These are phyloP conservation scores for Hypoxylon rickii DNA, from an alignment of 495 filamentous ascomycete species.

Conservation along the genomic window DNA sequence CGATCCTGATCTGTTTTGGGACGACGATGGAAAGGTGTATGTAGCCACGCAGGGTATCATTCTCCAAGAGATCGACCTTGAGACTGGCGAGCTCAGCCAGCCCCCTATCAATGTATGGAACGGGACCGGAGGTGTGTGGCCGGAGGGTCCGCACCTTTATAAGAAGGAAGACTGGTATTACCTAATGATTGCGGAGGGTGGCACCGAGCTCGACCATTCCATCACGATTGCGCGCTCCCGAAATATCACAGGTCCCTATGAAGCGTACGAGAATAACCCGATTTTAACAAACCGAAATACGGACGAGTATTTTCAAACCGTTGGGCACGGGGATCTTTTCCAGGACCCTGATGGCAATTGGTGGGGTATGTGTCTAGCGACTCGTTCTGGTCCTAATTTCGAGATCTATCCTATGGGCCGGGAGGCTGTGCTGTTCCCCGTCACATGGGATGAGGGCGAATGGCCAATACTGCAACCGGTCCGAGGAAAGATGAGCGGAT, in stretches of 20 bases:
- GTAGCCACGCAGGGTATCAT: slow-evolving; percentile 45
- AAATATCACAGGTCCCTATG: slow-evolving; percentile 57
- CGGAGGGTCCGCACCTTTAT: slow-evolving; percentile 69
- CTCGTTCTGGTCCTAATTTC: slow-evolving; percentile 44
- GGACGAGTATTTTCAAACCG: slow-evolving; percentile 52
- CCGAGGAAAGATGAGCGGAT: slow-evolving; percentile 47
- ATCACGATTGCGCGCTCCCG: slow-evolving; percentile 53
- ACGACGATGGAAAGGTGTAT: slow-evolving; percentile 51
- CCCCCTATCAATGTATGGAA: slow-evolving; percentile 54
- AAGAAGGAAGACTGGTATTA: slow-evolving; percentile 69
- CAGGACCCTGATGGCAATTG: slow-evolving; percentile 56
- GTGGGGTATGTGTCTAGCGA: slow-evolving; percentile 58
- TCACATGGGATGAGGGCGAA: slow-evolving; percentile 51
- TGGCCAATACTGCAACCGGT: slow-evolving; percentile 51
- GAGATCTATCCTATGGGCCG: slow-evolving; percentile 60
- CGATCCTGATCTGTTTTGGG: slow-evolving; percentile 53
- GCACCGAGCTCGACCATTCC: slow-evolving; percentile 56
- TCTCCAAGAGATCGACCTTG: slow-evolving; percentile 49
- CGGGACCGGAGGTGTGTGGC: slow-evolving; percentile 55
- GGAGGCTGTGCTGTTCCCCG: slow-evolving; percentile 57
- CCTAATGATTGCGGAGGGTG: slow-evolving; percentile 68
- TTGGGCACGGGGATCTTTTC: slow-evolving; percentile 55
- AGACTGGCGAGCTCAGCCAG: slow-evolving; percentile 45
- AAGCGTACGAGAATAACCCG: slow-evolving; percentile 52
- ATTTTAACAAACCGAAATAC: slow-evolving; percentile 56